Conservation (phyloP, 78 protist genomes). For the Dictyostelium capitatum region DNA sequence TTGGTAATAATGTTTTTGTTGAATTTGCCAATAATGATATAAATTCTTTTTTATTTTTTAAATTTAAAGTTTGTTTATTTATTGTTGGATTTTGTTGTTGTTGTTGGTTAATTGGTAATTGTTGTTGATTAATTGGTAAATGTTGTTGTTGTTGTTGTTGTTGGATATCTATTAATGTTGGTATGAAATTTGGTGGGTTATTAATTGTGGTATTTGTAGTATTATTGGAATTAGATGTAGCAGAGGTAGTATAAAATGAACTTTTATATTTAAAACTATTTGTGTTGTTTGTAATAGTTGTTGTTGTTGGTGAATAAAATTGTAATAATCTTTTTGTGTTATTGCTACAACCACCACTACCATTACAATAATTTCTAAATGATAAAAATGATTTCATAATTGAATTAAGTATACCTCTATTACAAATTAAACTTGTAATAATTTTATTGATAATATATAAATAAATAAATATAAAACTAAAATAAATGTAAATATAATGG, state of each 20-base stretch:
- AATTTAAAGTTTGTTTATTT: not conserved
- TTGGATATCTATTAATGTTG: not conserved
- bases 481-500: not conserved
- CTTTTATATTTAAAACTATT: not conserved
- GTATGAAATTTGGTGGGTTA: not conserved
- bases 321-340: not conserved
- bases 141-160: not conserved
- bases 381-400: not conserved
- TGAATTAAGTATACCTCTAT: not conserved
- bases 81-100: not conserved
- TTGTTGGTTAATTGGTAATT: not conserved
- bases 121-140: no score
- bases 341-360: not conserved
- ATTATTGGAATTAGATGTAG: not conserved
- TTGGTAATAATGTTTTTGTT: not conserved
- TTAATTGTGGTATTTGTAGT: not conserved
- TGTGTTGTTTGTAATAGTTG: not conserved
- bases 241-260: not conserved
- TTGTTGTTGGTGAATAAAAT: not conserved
- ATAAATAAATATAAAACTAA: not conserved
- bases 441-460: not conserved
- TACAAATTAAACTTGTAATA: not conserved
- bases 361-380: no score
- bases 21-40: not conserved
- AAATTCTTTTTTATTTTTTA: not conserved